Base-by-base conservation (phyloP, 257 asterid genomes). In the Jasminum sambac region DNA sequence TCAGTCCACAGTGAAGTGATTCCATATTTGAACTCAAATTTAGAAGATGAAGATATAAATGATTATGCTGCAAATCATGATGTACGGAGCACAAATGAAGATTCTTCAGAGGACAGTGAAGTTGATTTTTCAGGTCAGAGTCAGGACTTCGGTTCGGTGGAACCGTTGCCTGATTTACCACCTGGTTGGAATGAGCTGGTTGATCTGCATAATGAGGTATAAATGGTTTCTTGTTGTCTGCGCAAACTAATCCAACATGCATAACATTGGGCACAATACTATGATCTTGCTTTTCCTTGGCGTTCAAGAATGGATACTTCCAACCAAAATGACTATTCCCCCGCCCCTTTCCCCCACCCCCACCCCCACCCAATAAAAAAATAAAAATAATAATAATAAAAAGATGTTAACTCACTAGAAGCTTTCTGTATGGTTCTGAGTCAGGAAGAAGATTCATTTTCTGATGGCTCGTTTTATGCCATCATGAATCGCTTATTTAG, bases 51-150 rank as follows among this genome's bases (percentile, higher is more conserved):
- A 67, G 82, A 78, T 48, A 70, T 80, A 70, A 76, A 69, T 72
- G 75, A 79, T 68, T 72, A 76, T 72, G 83, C 71, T 74, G 66
- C 76, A 57, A 80, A 60, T 80, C 83, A 75, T 71, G 88, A 80
- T 72, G 68, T 68, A 44, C 76, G 78, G 55, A 84, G 81, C 71
- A 76, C 79, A 30, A 46, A 72, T 66, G 87, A 82, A 66, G 83
- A 81, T 72, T 87, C 91, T 46, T 90, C 97, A 76, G 98, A 90
- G 78, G 87, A 88, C 78, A 87, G 93, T 68, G 97, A 87, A 64
- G 89, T 90, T 66, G 96, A 88, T 70, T 90, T 92, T 83, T 85
- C 89, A 14, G 78, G 78, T 74, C 79, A 72, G 43, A 74, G 46
- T 66, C 87, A 70, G 66, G 84, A 81, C 21, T 61, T 72, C 37